These are phyloP conservation scores for Gnomoniopsis smithogilvyi DNA, from an alignment of 2,329 filamentous ascomycete species.

Conservation along the genomic window DNA sequence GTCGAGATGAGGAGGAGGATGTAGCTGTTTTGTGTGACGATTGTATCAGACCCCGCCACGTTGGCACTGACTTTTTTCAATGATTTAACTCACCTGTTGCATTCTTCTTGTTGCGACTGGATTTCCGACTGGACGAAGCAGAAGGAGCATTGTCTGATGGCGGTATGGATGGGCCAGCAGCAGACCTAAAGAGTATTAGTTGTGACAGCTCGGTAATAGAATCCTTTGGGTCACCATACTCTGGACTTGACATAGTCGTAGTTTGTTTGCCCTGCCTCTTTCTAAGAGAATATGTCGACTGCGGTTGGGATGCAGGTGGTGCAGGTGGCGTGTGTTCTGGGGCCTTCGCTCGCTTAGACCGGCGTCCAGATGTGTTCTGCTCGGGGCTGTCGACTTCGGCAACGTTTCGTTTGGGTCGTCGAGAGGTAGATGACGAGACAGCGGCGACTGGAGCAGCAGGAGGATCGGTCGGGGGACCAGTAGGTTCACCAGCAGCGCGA, in stretches of 20 bases:
- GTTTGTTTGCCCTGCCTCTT: constrained; percentile 56
- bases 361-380: constrained; percentile 44
- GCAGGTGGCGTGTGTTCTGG: constrained; percentile 36
- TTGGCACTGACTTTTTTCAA: neutral
- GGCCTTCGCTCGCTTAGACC: constrained; percentile 70
- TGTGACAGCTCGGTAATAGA: neutral
- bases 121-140: constrained; percentile 68
- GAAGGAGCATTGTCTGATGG: constrained; percentile 53
- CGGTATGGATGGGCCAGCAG: constrained; percentile 61
- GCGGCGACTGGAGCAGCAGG: constrained; percentile 35
- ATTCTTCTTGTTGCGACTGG: constrained; percentile 66
- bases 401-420: constrained; percentile 28
- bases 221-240: constrained; percentile 45
- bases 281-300: constrained; percentile 41
- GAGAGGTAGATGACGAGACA: constrained; percentile 19
- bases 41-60: constrained; percentile 16
- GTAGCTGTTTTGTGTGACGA: constrained; percentile 30
- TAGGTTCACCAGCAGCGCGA: constrained; percentile 36
- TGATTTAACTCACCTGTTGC: constrained; percentile 33
- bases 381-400: constrained; percentile 36
- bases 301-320: constrained; percentile 17
- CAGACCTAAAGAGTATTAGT: constrained; percentile 22
- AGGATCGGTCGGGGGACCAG: constrained; percentile 37
- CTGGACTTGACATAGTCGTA: constrained; percentile 69
- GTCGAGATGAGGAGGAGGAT: constrained; percentile 37